Evolutionary conservation across 257 asterid genomes (phyloP), one percentile per base, ranked within the genome.

Genomic region (Solanum clarkiae): DNA sequence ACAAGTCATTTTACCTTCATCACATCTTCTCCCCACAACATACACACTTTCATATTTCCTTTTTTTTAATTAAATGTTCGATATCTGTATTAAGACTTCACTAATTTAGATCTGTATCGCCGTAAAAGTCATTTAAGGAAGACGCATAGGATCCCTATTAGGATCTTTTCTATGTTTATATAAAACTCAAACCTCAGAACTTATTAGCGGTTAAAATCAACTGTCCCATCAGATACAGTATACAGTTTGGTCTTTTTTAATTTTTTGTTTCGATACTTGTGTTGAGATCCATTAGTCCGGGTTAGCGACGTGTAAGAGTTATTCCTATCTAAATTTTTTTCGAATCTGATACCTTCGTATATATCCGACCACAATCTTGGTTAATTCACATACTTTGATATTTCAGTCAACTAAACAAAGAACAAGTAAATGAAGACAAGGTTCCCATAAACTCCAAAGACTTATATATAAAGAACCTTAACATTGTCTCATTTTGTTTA

Each of bases 351-450:
- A 32, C 36, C 36, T 32, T 32, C 36, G 36, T 36, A 69, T 69
- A 4, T 1, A 69, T 69, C 8, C 8, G 15, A 36, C 2, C 29
- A 18, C 4, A 70, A 40, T 24, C n/a, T 24, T 2, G 4, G 1
- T 0, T 5, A 17, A 1, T 42, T 70, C 11, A 86, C 32, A 85
- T 71, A 40, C 91, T 83, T 94, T 65, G 95, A 91, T 87, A 91
- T 85, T 85, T 86, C 90, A 92, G 94, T 92, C 97, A 89, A 92
- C 87, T 66, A 82, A 18, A 75, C 29, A 84, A 77, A 60, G 36
- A 85, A 93, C 93, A 91, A 89, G 57, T 63, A 84, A 65, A 86
- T 45, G 36, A 92, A 88, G 91, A 89, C 91, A 87, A 89, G 79
- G n/a, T 74, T 5, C 0, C 85, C 88, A 87, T 59, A 42, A 81